Conservation (phyloP, 176 grass and related monocot genomes). For the Eleusine indica region DNA sequence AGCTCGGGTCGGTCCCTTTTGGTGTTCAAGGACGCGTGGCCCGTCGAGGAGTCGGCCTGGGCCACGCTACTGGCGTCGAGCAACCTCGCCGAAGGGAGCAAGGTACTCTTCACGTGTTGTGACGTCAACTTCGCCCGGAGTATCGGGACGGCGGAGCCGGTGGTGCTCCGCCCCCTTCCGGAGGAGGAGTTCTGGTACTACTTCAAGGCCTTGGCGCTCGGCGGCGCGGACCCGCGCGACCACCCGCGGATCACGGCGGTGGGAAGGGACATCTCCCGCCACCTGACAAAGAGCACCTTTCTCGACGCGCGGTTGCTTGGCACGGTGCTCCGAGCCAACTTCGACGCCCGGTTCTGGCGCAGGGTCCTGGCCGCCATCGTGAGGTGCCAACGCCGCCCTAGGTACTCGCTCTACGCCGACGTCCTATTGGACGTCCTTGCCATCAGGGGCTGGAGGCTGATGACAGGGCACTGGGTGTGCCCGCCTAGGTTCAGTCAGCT, state of each 20-base stretch:
- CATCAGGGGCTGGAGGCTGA: too few species aligned
- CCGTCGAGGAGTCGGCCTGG: too few species aligned
- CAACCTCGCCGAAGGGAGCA: slow-evolving; percentile 16
- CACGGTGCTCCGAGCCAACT: slow-evolving; percentile 31
- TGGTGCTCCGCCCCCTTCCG: background rate
- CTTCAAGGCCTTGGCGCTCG: slow-evolving; percentile 52
- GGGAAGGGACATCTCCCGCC: slow-evolving; percentile 36
- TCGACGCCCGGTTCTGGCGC: slow-evolving; percentile 35
- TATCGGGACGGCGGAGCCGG: background rate
- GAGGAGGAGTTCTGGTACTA: slow-evolving; percentile 54
- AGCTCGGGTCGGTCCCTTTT: too few species aligned
- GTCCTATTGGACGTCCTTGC: slow-evolving; percentile 18
- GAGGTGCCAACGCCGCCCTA: background rate
- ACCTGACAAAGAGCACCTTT: slow-evolving; percentile 30
- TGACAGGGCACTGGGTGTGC: too few species aligned
- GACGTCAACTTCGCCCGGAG: background rate
- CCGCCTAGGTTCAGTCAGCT: too few species aligned
- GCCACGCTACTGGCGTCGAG: too few species aligned
- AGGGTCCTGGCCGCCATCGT: slow-evolving; percentile 21
- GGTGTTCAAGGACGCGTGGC: too few species aligned
- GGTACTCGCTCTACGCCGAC: background rate
- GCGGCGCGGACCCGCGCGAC: slow-evolving; percentile 29
- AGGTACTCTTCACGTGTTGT: slow-evolving; percentile 36
- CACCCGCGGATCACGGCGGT: slow-evolving; percentile 44
- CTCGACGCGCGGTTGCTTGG: slow-evolving; percentile 25